Evolutionary conservation across 164 flowering plant genomes (phyloP), one percentile per base, ranked within the genome.

Genomic region (Liriodendron chinense): DNA sequence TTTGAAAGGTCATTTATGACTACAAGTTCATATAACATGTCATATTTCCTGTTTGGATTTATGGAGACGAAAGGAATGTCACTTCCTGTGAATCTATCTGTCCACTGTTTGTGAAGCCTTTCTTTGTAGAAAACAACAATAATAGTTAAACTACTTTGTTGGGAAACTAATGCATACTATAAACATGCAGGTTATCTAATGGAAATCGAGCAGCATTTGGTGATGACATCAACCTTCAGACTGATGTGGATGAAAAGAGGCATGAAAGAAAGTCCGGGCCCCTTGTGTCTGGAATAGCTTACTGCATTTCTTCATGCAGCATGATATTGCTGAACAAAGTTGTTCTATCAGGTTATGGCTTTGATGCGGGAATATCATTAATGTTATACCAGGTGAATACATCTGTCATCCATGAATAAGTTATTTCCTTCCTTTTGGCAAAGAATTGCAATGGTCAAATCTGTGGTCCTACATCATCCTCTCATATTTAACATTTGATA

Each of bases 261-360:
- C 87, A 80, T 18, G 86, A 76, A 76, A 83, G 74, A 77, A 84
- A 56, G 79, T 80, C 87, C 63, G 87, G 90, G 48, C 89, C 97
- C 63, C 82, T 93, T 67, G 13, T 89, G 48, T 90, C 98, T 81
- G 98, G 96, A 72, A 47, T 77, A 50, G 93, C 96, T 67, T 93
- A 93, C 73, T 93, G 98, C 80, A 68, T 93, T 77, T 89, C 93
- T 53, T 93, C 98, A 56, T 93, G 94, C 86, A 84, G 94, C 85
- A 91, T 93, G 96, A 89, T 92, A 75, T 66, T 93, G 81, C 83
- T 93, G 53, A 93, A 93, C 79, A 93, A 93, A 83, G 66, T 90
- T 72, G 91, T 90, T 70, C 82, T 93, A 25, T 93, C 93, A 25
- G 78, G 87, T 72, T 93, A 87, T 77, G 84, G 82, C 47, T 93